These are phyloP conservation scores for Clarireedia paspali DNA, from an alignment of 2,329 filamentous ascomycete genomes.

Conservation along the genomic window DNA sequence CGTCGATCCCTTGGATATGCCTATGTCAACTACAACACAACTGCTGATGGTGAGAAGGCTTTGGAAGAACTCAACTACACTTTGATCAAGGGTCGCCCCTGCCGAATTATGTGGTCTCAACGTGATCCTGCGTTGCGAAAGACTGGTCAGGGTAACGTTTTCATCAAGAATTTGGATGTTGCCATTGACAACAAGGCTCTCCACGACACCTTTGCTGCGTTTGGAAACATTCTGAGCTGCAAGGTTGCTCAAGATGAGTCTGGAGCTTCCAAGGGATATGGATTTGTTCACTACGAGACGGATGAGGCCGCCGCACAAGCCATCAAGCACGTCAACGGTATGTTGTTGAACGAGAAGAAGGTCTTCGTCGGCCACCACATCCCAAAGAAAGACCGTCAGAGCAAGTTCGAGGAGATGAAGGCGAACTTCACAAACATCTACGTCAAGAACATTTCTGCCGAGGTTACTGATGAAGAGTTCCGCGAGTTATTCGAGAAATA, in stretches of 20 bases:
- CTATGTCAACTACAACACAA: conserved; percentile 99
- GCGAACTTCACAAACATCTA: conserved; percentile 99
- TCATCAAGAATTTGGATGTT: conserved; percentile 99
- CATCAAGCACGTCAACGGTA: conserved; percentile 99
- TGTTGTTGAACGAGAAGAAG: conserved; percentile 99
- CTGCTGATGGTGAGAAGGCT: conserved; percentile 90
- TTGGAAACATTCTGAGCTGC: conserved; percentile 98
- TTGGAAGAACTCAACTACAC: conserved; percentile 99
- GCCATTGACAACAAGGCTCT: conserved; percentile 99
- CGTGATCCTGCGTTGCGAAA: conserved; percentile 98
- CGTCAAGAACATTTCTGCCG: conserved; percentile 90
- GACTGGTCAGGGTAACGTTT: conserved; percentile 98
- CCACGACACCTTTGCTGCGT: conserved; percentile 97
- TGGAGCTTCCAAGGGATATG: conserved; percentile 96
- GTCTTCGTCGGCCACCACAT: conserved; percentile 99
- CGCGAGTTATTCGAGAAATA: conserved; percentile 85
- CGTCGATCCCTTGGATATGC: conserved; percentile 97
- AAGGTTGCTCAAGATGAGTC: conserved; percentile 98
- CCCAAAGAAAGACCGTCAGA: conserved; percentile 99
- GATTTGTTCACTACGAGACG: conserved; percentile 99
- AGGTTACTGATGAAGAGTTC: conserved; percentile 90
- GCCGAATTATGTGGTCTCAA: conserved; percentile 99
- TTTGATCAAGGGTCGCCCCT: conserved; percentile 95
- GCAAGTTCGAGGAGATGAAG: conserved; percentile 99
- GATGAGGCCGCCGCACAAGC: conserved; percentile 93